Evolutionary conservation across 2,329 filamentous ascomycete species (phyloP).

Genomic region (Xylaria sp.): DNA sequence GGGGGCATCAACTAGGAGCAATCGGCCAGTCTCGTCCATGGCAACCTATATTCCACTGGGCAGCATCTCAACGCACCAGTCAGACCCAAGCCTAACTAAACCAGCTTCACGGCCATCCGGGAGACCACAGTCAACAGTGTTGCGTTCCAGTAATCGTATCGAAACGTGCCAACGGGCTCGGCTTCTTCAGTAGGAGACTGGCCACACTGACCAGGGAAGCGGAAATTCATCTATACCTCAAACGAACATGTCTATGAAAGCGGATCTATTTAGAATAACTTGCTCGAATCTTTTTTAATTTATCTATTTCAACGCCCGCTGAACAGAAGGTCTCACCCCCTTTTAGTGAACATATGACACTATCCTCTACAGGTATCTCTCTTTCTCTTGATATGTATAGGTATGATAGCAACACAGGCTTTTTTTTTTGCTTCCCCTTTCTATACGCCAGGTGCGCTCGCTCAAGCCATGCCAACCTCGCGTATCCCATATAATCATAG

Average conservation of each 20-base stretch:
- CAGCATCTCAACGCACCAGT: no score
- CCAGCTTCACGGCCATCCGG: no score
- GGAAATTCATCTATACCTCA: no score
- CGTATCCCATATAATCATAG: conserved; percentile 18
- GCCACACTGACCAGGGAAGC: not conserved
- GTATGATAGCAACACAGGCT: not conserved
- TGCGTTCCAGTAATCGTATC: conserved; percentile 1
- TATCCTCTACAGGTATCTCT: not conserved
- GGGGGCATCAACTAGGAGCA: no score
- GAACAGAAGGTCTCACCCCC: not conserved
- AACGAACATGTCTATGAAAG: no score
- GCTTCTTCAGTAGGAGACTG: not conserved
- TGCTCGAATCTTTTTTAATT: not conserved
- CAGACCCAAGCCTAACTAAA: no score
- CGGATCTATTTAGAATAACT: not conserved
- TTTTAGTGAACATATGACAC: not conserved
- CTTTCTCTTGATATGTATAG: not conserved
- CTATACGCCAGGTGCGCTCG: conserved; percentile 19
- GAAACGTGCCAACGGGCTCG: not conserved
- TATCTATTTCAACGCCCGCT: not conserved
- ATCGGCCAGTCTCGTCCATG: no score
- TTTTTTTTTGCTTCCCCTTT: conserved; percentile 6
- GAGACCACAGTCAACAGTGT: not conserved
- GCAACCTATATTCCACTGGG: no score
- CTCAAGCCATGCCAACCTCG: conserved; percentile 7